A percentile compares a stretch with the other conserved stretches of the same genome.
Evolutionary conservation across 2,329 filamentous ascomycete species (phyloP).

Genomic region (Sphaerulina vaccinii): DNA sequence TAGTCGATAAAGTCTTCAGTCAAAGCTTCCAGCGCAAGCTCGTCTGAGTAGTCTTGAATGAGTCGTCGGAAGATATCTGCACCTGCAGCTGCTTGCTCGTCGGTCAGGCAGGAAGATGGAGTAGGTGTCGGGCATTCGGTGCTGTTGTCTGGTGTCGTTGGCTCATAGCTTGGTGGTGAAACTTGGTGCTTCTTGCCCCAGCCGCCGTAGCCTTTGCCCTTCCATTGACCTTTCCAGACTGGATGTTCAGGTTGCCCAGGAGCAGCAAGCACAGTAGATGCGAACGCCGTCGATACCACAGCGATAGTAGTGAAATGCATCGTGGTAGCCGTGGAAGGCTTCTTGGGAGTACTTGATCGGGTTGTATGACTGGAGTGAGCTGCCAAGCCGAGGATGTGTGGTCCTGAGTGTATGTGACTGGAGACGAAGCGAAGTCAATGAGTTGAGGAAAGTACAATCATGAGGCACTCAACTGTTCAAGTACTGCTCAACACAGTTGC

Average conservation of each 20-base stretch:
- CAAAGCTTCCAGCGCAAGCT: constrained; percentile 31
- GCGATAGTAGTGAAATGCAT: constrained; percentile 28
- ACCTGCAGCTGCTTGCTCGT: constrained; percentile 26
- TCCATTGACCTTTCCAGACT: constrained; percentile 19
- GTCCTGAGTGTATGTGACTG: constrained; percentile 8
- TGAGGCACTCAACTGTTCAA: constrained; percentile 7
- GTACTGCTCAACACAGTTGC: constrained; percentile 4
- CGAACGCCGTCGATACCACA: constrained; percentile 24
- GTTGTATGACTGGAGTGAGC: too few relatives aligned
- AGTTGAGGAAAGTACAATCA: constrained; percentile 7
- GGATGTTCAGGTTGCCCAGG: constrained; percentile 17
- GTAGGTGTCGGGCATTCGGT: constrained; percentile 10
- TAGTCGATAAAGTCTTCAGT: constrained; percentile 36
- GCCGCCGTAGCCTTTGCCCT: constrained; percentile 22
- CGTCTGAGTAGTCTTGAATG: constrained; percentile 34
- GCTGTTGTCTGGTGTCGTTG: constrained; percentile 3
- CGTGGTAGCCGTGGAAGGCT: constrained; percentile 10
- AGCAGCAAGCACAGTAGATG: constrained; percentile 21
- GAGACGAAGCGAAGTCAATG: constrained; percentile 5
- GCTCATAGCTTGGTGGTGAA: constrained; percentile 5
- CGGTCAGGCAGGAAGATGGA: constrained; percentile 26
- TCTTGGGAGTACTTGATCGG: constrained; percentile 3
- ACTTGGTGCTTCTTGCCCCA: constrained; percentile 23
- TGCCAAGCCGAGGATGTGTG: too few relatives aligned
- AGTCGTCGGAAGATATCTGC: constrained; percentile 34